These are phyloP conservation scores for Pelargonium citronellum DNA, from an alignment of 441 rosid species.

Conservation along the genomic window DNA sequence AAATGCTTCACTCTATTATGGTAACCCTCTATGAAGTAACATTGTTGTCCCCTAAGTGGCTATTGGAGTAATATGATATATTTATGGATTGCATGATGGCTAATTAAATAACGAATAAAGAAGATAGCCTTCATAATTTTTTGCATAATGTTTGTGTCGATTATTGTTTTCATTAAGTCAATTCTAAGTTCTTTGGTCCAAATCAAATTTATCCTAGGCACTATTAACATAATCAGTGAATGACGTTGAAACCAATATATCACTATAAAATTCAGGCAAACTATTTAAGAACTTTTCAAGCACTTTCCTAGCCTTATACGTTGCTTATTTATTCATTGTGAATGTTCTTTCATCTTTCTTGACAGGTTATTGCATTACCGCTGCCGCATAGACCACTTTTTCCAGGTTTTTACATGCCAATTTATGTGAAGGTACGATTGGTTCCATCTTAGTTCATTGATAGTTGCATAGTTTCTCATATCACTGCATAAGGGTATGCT, in stretches of 20 bases:
- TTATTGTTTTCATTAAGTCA: neutral
- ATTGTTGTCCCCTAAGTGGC: neutral
- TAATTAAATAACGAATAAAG: neutral
- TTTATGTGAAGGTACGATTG: constrained; percentile 76
- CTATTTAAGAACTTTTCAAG: neutral
- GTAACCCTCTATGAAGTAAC: neutral
- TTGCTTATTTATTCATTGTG: constrained; percentile 15
- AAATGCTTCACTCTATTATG: neutral
- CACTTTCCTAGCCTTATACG: neutral
- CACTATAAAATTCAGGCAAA: neutral
- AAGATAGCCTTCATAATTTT: neutral
- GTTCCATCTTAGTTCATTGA: constrained; percentile 3
- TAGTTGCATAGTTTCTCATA: too few species aligned
- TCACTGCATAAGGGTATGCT: neutral
- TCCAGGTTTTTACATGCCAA: constrained; percentile 99
- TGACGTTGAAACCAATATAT: neutral
- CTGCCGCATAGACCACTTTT: constrained; percentile 88
- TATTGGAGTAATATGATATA: neutral
- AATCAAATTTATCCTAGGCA: neutral
- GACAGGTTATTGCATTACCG: constrained; percentile 82
- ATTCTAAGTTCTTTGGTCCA: neutral
- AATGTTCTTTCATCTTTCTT: constrained; percentile 14
- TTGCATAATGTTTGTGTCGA: neutral
- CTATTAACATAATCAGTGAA: neutral
- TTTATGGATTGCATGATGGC: neutral